Evolutionary conservation across 805 yeast species (phyloP).

Genomic region (Hanseniaspora clermontiae): DNA sequence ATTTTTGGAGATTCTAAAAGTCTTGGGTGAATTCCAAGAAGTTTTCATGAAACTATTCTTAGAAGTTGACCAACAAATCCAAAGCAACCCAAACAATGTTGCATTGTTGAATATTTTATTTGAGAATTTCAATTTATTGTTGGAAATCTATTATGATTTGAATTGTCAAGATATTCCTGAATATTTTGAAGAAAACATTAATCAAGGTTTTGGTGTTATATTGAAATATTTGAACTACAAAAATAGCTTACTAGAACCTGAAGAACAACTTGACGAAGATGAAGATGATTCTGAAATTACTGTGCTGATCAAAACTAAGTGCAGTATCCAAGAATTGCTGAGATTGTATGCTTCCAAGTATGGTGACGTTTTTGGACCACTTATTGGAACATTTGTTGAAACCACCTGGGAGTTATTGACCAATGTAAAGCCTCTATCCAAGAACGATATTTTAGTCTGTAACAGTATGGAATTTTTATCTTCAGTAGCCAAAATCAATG

Average conservation of each 20-base stretch:
- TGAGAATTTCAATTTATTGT: constrained; percentile 55
- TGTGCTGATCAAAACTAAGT: constrained; percentile 55
- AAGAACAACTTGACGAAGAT: constrained; percentile 25
- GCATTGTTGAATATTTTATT: constrained; percentile 45
- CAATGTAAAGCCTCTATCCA: constrained; percentile 52
- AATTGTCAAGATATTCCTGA: constrained; percentile 98
- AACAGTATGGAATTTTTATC: constrained; percentile 72
- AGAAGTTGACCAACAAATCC: constrained; percentile 55
- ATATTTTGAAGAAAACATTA: constrained; percentile 84
- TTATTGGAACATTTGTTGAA: constrained; percentile 66
- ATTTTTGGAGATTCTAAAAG: constrained; percentile 75
- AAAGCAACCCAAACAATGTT: constrained; percentile 33
- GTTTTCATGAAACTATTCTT: constrained; percentile 66
- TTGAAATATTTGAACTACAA: constrained; percentile 65
- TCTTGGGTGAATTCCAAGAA: constrained; percentile 63
- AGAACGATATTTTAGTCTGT: constrained; percentile 74
- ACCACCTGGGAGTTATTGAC: constrained; percentile 69
- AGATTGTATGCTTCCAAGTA: constrained; percentile 81
- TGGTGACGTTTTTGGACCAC: constrained; percentile 77
- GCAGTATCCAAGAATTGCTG: constrained; percentile 72
- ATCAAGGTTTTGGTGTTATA: constrained; percentile 61
- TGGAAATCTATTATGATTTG: constrained; percentile 80
- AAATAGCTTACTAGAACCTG: constrained; percentile 37
- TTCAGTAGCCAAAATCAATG: constrained; percentile 59
- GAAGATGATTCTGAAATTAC: constrained; percentile 56